Conservation (phyloP, 2,329 filamentous ascomycete species). For the Curvularia sp. region DNA sequence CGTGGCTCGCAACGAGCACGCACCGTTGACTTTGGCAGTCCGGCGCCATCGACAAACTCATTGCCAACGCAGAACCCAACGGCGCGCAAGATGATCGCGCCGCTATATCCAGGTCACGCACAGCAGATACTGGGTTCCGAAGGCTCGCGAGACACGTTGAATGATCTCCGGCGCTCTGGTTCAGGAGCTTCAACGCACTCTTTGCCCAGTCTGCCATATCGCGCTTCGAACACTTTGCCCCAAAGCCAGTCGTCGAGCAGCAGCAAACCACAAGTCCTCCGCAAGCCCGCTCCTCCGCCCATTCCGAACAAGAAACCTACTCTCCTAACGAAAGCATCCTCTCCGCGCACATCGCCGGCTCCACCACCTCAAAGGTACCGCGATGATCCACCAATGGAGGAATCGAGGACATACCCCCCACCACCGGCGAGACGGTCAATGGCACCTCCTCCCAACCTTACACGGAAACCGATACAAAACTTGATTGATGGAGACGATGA, state of each 20-base stretch:
- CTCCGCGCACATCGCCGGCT: slow-evolving; percentile 10
- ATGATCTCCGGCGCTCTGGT: slow-evolving; percentile 33
- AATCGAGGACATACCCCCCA: slow-evolving; percentile 23
- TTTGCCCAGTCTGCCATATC: slow-evolving; percentile 33
- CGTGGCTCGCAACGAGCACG: slow-evolving; percentile 41
- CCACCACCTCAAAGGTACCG: slow-evolving; percentile 32
- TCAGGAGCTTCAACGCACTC: slow-evolving; percentile 43
- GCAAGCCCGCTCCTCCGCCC: slow-evolving; percentile 46
- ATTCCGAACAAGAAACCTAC: slow-evolving; percentile 47
- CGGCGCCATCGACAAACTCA: slow-evolving; percentile 33
- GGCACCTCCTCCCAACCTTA: slow-evolving; percentile 27
- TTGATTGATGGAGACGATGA: slow-evolving; percentile 28
- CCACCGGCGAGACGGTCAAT: slow-evolving; percentile 35
- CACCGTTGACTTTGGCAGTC: slow-evolving; percentile 41
- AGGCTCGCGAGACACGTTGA: slow-evolving; percentile 26
- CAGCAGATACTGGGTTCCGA: slow-evolving; percentile 34
- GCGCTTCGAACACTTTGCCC: slow-evolving; percentile 18
- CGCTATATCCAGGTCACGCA: slow-evolving; percentile 35
- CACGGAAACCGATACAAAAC: slow-evolving; percentile 30
- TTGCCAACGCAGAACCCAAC: slow-evolving; percentile 24
- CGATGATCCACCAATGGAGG: slow-evolving; percentile 27
- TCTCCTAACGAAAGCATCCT: slow-evolving; percentile 28
- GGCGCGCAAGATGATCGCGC: slow-evolving; percentile 44
- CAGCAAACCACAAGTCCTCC: slow-evolving; percentile 34
- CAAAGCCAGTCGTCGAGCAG: slow-evolving; percentile 16